phyloP scores from a whole-genome alignment of 2,329 filamentous ascomycete species.

The Aspergillus fumigatus region DNA sequence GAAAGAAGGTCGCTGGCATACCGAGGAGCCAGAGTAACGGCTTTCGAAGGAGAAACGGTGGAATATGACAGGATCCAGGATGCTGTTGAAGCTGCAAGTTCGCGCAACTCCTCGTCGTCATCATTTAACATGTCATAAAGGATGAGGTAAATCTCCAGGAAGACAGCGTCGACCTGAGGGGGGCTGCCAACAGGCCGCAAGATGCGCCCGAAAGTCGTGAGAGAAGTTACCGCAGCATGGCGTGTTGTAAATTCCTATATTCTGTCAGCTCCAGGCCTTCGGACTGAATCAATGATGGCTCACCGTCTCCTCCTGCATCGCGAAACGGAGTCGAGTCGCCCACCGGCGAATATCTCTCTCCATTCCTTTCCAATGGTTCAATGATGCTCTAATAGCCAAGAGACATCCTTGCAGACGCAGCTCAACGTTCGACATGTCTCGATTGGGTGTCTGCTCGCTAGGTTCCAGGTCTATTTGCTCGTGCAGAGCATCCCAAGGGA shows the following conservation, averaged over 20 bases:
- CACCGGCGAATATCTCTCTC: conserved; percentile 27
- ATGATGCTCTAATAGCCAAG: conserved; percentile 22
- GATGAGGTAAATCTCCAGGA: conserved; percentile 58
- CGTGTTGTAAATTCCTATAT: conserved; percentile 37
- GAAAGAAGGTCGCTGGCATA: conserved; percentile 43
- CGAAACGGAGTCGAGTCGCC: conserved; percentile 33
- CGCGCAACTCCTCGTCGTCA: conserved; percentile 85
- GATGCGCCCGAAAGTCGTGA: conserved; percentile 39
- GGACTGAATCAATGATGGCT: conserved; percentile 8
- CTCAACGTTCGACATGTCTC: conserved; percentile 34
- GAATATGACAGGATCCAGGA: conserved; percentile 35
- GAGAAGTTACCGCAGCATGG: conserved; percentile 33
- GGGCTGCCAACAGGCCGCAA: conserved; percentile 26
- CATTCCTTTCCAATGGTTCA: conserved; percentile 11
- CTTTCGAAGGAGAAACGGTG: conserved; percentile 22
- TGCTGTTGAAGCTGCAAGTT: conserved; percentile 49
- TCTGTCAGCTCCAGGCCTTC: conserved; percentile 2
- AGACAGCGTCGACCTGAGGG: conserved; percentile 22
- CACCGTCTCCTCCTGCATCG: conserved; percentile 41
- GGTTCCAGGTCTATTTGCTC: conserved; percentile 21
- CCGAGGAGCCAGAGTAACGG: conserved; percentile 43
- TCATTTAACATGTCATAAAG: conserved; percentile 78
- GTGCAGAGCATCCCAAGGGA: conserved; percentile 26
- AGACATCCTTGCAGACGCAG: conserved; percentile 37
- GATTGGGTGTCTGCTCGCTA: conserved; percentile 27